Conservation (phyloP, 768 basidiomycete genomes). For the Mycena epipterygia region DNA sequence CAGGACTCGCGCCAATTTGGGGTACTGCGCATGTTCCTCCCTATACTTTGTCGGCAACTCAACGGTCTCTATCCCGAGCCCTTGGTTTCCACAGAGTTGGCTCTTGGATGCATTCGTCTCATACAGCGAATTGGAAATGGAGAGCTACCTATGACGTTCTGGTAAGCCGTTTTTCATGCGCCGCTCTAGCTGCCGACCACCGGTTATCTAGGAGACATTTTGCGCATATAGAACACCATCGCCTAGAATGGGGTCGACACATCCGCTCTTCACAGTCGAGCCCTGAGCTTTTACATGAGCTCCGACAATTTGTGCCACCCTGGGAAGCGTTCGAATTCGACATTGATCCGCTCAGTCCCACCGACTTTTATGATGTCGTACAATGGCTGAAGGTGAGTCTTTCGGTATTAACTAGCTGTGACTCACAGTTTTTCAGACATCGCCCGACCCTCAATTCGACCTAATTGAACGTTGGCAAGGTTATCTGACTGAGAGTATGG, state of each 20-base stretch:
- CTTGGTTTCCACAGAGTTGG: background rate
- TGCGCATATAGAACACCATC: background rate
- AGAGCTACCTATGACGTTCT: background rate
- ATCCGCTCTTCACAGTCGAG: slow-evolving; percentile 1
- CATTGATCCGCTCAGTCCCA: background rate
- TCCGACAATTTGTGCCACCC: background rate
- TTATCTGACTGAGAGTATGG: background rate
- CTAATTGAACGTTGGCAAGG: slow-evolving; percentile 1
- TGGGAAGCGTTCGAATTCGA: background rate
- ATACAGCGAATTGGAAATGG: background rate
- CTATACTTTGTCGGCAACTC: background rate
- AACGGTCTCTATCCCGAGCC: background rate
- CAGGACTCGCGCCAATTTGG: background rate
- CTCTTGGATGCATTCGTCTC: background rate
- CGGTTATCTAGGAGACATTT: background rate
- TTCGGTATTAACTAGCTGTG: background rate
- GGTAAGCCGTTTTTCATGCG: background rate
- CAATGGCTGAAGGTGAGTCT: slow-evolving; percentile 3
- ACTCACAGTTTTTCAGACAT: background rate
- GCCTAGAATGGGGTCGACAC: background rate
- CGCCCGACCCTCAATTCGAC: background rate
- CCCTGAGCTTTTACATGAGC: background rate
- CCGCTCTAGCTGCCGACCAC: background rate
- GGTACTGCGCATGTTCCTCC: background rate
- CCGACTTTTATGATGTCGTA: slow-evolving; percentile 1